phyloP scores from a whole-genome alignment of 2,329 filamentous ascomycete genomes.

The Epichloe baconii region DNA sequence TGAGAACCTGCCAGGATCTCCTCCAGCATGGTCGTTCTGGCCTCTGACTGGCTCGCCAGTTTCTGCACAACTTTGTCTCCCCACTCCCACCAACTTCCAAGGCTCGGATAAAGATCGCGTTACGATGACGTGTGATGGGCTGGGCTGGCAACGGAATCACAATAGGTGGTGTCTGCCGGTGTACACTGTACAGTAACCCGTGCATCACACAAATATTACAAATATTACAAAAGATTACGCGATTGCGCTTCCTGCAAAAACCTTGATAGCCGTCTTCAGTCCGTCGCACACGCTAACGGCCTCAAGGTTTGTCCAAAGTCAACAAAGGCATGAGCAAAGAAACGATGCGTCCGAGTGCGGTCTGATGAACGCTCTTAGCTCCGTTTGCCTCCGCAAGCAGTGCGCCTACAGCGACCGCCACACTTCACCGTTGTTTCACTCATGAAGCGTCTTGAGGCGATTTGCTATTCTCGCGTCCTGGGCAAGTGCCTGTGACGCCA shows the following conservation, averaged over 20 bases:
- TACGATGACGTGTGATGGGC: background rate
- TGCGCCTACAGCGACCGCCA: background rate
- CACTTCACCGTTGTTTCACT: background rate
- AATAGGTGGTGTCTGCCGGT: too few species aligned
- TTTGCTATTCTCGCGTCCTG: background rate
- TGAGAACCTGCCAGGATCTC: slow-evolving; percentile 1
- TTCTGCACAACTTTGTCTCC: background rate
- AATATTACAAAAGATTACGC: too few species aligned
- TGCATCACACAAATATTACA: too few species aligned
- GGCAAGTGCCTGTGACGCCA: background rate
- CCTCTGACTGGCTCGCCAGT: slow-evolving; percentile 5
- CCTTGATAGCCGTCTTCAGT: too few species aligned
- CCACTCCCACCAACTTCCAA: background rate
- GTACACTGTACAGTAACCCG: too few species aligned
- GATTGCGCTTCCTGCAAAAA: too few species aligned
- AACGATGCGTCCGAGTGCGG: too few species aligned
- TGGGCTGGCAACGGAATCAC: too few species aligned
- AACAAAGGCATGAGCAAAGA: too few species aligned
- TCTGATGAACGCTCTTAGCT: too few species aligned
- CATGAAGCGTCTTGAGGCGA: background rate
- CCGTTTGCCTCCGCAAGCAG: background rate
- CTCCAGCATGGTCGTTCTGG: background rate
- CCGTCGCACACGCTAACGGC: background rate
- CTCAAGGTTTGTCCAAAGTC: background rate
- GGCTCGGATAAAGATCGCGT: background rate